phyloP scores from a whole-genome alignment of 176 grass and related monocot genomes.

The Carex pumila region DNA sequence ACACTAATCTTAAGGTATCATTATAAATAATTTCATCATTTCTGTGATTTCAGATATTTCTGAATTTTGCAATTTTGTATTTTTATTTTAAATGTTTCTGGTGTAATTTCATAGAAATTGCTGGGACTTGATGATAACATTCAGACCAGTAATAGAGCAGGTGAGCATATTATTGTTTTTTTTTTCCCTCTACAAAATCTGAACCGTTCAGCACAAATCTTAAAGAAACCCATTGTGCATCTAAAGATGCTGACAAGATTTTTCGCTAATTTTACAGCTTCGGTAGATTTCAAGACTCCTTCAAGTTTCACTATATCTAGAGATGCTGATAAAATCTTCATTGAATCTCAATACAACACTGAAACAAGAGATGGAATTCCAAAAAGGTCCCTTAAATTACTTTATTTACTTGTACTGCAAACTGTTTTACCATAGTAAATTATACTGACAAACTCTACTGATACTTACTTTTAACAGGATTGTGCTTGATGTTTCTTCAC shows the following conservation, averaged over 20 bases:
- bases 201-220: no score
- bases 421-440: constrained; percentile 2
- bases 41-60: background rate
- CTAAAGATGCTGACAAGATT: no score
- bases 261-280: background rate
- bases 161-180: constrained; percentile 30
- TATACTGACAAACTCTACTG: constrained; percentile 6
- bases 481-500: constrained; percentile 40
- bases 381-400: constrained; percentile 31
- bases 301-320: constrained; percentile 40
- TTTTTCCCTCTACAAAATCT: background rate
- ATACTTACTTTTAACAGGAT: constrained; percentile 31
- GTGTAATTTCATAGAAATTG: constrained; percentile 46
- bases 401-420: background rate
- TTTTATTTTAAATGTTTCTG: constrained; percentile 11
- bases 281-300: constrained; percentile 13
- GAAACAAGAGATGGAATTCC: constrained; percentile 30
- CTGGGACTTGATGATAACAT: constrained; percentile 49
- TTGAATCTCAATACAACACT: constrained; percentile 40
- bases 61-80: background rate
- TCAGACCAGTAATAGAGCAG: constrained; percentile 27
- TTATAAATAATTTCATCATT: background rate
- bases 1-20: constrained; percentile 82
- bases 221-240: no score
- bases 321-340: constrained; percentile 43